Base-by-base conservation (phyloP, 345 rosid genomes). In the Toxicodendron radicans region DNA sequence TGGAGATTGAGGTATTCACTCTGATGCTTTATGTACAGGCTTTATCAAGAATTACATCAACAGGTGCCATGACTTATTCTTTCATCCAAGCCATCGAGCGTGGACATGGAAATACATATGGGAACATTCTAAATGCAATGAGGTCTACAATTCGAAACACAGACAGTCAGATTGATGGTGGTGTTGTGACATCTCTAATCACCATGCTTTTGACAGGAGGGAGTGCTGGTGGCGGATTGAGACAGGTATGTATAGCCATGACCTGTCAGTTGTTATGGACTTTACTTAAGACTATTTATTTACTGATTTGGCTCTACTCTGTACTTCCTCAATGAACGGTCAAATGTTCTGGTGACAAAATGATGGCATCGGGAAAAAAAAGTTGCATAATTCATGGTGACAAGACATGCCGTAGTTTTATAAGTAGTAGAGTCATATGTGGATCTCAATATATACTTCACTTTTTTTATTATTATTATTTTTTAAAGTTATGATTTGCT, bases 21-120 rank as follows among this genome's bases (percentile, higher is more conserved):
- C 65, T 56, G 35, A 51, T 68, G n/a, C 60, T 45, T 65, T 70
- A 16, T 71, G 12, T 16, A 59, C 88, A 90, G 98, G 90, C 93
- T 64, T 68, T 92, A 23, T 85, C 99, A 17, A 87, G 73, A 72
- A 79, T 85, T 66, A 81, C 92, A 23, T 91, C 92, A 32, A 95
- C 97, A 0, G 99, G 99, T 54, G 99, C 94, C n/a, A 91, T 95
- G 95, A 95, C 99, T 10, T 95, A 87, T 70, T 79, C 97, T 58
- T 92, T 95, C 85, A 89, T 94, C 75, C 94, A 89, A 78, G 97
- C 97, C 66, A 73, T 90, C 54, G 95, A 93, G 79, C 86, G 85
- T 4, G 97, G 94, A 35, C 88, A 85, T 58, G 97, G 79, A 66
- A 64, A 75, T 12, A 91, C 95, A 1, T 94, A 91, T 9, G 97